Conservation (phyloP, 2,329 filamentous ascomycete species). For the Atkinsonella hypoxylon region DNA sequence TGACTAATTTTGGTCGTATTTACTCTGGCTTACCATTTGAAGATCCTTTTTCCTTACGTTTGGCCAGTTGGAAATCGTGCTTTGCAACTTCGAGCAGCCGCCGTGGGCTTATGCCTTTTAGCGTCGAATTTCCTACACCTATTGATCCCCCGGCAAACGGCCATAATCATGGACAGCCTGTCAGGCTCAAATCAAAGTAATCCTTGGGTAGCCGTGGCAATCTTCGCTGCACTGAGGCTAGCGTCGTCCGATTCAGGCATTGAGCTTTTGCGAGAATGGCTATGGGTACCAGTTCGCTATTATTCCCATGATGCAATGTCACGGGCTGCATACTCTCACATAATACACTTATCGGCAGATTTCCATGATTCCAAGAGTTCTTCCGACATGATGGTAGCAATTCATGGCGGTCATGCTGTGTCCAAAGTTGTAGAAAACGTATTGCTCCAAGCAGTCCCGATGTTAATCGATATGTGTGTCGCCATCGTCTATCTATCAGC, state of each 20-base stretch:
- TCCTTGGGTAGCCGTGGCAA: slow-evolving; percentile 39
- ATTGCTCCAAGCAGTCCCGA: slow-evolving; percentile 45
- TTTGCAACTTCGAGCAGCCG: slow-evolving; percentile 55
- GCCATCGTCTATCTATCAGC: slow-evolving; percentile 48
- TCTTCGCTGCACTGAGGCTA: slow-evolving; percentile 40
- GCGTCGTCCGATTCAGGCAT: slow-evolving; percentile 43
- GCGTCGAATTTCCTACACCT: slow-evolving; percentile 61
- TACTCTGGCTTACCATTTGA: neutral
- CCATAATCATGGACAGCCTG: slow-evolving; percentile 63
- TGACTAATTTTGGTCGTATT: neutral
- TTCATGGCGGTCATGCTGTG: slow-evolving; percentile 40
- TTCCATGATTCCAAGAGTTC: slow-evolving; percentile 50
- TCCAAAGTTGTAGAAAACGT: slow-evolving; percentile 46
- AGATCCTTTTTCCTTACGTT: slow-evolving; percentile 67
- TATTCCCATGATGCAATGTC: slow-evolving; percentile 43
- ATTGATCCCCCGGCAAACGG: slow-evolving; percentile 69
- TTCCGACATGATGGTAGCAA: slow-evolving; percentile 45
- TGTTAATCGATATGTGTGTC: slow-evolving; percentile 47
- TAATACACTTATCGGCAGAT: slow-evolving; percentile 48
- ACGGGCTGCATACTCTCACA: slow-evolving; percentile 44
- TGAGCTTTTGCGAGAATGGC: slow-evolving; percentile 38
- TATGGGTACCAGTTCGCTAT: slow-evolving; percentile 47
- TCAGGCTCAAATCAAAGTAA: slow-evolving; percentile 25
- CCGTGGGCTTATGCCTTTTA: slow-evolving; percentile 58
- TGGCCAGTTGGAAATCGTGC: slow-evolving; percentile 57